Conservation (phyloP, 176 grass and related monocot genomes). For the Olyra latifolia region DNA sequence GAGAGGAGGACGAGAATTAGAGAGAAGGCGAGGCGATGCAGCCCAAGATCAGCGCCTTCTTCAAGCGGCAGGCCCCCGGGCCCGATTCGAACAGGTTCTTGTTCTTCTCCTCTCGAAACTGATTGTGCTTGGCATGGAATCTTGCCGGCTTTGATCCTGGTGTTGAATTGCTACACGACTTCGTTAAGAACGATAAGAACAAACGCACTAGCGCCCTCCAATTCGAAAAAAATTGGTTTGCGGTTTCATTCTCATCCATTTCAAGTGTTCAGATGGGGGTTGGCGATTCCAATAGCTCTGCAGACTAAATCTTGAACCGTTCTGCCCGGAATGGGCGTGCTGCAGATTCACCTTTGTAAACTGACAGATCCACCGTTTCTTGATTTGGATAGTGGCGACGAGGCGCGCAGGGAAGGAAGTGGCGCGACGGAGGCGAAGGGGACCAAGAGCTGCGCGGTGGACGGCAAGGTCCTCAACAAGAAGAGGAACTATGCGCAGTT, state of each 20-base stretch:
- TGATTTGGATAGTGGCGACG: constrained; percentile 6
- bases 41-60: constrained; percentile 71
- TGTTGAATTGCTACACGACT: background rate
- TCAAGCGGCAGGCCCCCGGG: constrained; percentile 37
- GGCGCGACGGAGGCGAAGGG: constrained; percentile 14
- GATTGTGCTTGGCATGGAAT: background rate
- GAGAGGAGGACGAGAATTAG: background rate
- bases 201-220: background rate
- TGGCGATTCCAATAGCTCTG: background rate
- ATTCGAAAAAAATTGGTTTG: background rate
- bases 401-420: background rate
- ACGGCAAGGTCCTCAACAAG: constrained; percentile 50
- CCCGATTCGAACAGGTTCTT: constrained; percentile 30
- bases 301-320: background rate
- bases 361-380: background rate
- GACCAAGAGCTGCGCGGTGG: background rate
- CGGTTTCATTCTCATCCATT: background rate
- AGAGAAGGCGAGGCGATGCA: constrained; percentile 35
- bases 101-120: background rate
- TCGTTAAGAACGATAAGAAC: background rate
- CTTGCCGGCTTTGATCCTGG: background rate
- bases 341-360: background rate
- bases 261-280: background rate
- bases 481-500: constrained; percentile 86
- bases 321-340: background rate